Evolutionary conservation across 2,329 filamentous ascomycete species (phyloP).

Genomic region (Taxawa tesnikishii): DNA sequence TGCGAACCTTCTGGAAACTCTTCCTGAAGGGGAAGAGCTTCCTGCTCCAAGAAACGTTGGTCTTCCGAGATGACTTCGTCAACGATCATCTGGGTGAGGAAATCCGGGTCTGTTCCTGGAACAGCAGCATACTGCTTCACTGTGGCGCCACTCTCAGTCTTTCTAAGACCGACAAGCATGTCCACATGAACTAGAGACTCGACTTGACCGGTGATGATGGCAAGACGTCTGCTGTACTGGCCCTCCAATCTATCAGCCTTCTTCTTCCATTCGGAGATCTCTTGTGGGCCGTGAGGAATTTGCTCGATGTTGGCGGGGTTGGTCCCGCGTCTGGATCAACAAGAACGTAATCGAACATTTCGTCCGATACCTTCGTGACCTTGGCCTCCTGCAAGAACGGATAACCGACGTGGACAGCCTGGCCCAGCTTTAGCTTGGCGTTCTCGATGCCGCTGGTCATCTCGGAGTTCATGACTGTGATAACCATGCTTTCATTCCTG

Average conservation of each 20-base stretch:
- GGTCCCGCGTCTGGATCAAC: slow-evolving; percentile 36
- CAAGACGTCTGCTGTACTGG: slow-evolving; percentile 81
- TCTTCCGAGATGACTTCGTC: slow-evolving; percentile 85
- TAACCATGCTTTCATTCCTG: slow-evolving; percentile 89
- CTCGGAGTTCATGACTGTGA: slow-evolving; percentile 70
- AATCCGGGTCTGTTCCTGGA: slow-evolving; percentile 74
- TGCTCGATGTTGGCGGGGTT: slow-evolving; percentile 43
- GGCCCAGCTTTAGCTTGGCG: slow-evolving; percentile 69
- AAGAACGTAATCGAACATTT: slow-evolving; percentile 78
- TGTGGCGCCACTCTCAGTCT: slow-evolving; percentile 81
- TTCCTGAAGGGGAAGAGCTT: slow-evolving; percentile 76
- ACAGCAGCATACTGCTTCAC: slow-evolving; percentile 88
- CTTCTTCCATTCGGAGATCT: slow-evolving; percentile 73
- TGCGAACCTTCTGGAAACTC: slow-evolving; percentile 76
- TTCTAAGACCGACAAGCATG: slow-evolving; percentile 81
- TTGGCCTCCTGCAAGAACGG: slow-evolving; percentile 93
- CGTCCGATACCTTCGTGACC: slow-evolving; percentile 78
- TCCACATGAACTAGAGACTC: slow-evolving; percentile 87
- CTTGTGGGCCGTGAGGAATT: slow-evolving; percentile 58
- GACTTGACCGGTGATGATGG: slow-evolving; percentile 72
- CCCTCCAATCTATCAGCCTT: slow-evolving; percentile 76
- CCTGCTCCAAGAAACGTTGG: slow-evolving; percentile 81
- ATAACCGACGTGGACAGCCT: slow-evolving; percentile 83
- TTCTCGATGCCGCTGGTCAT: slow-evolving; percentile 55
- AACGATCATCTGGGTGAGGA: slow-evolving; percentile 82